Evolutionary conservation across 306 rosid genomes (phyloP).

Genomic region (Mimosa pudica): DNA sequence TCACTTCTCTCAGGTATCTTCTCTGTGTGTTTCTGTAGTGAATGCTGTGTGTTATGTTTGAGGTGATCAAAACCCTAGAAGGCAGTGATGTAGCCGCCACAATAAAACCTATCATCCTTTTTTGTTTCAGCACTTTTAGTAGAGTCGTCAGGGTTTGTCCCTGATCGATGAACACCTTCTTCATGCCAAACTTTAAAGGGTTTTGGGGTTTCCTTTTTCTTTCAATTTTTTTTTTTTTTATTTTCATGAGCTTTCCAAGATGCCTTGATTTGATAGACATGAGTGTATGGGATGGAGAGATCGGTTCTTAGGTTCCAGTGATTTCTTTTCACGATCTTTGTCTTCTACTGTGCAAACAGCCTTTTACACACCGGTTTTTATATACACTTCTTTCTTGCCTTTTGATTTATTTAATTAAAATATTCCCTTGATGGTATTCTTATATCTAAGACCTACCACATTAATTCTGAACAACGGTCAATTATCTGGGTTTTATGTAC

Average conservation of each 20-base stretch:
- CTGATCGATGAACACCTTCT: constrained; percentile 28
- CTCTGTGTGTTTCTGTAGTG: constrained; percentile 6
- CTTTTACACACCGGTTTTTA: neutral
- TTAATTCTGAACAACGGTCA: constrained; percentile 45
- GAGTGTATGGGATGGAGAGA: neutral
- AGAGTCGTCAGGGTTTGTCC: constrained; percentile 42
- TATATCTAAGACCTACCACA: constrained; percentile 31
- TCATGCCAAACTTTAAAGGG: constrained; percentile 20
- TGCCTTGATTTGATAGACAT: constrained; percentile 48
- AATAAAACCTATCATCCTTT: constrained; percentile 32
- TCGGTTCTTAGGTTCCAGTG: constrained; percentile 40
- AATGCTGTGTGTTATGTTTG: neutral
- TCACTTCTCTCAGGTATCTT: constrained; percentile 31
- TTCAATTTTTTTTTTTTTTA: neutral
- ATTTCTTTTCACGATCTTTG: constrained; percentile 51
- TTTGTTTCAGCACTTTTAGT: constrained; percentile 36
- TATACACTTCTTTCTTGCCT: neutral
- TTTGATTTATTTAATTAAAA: neutral
- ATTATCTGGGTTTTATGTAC: constrained; percentile 57
- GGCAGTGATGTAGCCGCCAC: constrained; percentile 71
- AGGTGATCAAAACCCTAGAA: constrained; percentile 55
- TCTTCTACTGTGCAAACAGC: constrained; percentile 43
- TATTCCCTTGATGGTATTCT: constrained; percentile 33
- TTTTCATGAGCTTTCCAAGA: neutral
- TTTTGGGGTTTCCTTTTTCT: neutral